A percentile compares a stretch with the other conserved stretches of the same genome.
These are phyloP conservation scores for Sparassis latifolia DNA, from an alignment of 1,284 basidiomycete genomes.

Conservation along the genomic window DNA sequence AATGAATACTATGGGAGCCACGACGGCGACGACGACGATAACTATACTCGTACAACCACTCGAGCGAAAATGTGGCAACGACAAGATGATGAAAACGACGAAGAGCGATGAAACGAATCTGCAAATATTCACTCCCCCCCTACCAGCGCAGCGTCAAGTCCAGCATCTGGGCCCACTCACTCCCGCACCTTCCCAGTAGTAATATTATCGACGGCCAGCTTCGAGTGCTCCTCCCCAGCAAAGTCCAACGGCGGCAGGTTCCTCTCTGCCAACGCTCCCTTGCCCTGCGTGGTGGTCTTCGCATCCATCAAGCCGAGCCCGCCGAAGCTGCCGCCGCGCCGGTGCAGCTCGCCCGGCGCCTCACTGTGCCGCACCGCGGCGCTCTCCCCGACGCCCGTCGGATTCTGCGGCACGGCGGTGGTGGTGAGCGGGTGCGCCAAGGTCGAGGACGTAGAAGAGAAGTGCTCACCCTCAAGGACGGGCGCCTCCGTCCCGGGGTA, in stretches of 20 bases:
- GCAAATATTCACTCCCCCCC: slow-evolving; percentile 29
- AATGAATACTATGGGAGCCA: too few relatives aligned
- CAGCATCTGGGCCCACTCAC: too few relatives aligned
- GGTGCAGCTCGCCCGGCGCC: slow-evolving; percentile 39
- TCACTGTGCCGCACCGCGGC: slow-evolving; percentile 35
- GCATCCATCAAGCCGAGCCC: slow-evolving; percentile 40
- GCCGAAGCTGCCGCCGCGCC: slow-evolving; percentile 33
- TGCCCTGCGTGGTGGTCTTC: slow-evolving; percentile 14
- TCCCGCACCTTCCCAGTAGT: too few relatives aligned
- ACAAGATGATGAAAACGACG: background rate
- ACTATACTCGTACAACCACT: background rate
- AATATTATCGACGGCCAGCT: slow-evolving; percentile 33
- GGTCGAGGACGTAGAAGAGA: slow-evolving; percentile 38
- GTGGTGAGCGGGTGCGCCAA: slow-evolving; percentile 40
- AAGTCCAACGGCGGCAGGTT: slow-evolving; percentile 37
- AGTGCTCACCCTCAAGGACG: slow-evolving; percentile 25
- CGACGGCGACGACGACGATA: too few relatives aligned
- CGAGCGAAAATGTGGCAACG: background rate
- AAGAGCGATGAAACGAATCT: background rate
- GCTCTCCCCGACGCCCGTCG: slow-evolving; percentile 39
- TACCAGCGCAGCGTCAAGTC: slow-evolving; percentile 28
- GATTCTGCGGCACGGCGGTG: slow-evolving; percentile 33
- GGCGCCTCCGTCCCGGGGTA: slow-evolving; percentile 35
- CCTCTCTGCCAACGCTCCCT: slow-evolving; percentile 34
- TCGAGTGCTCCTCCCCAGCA: slow-evolving; percentile 38